Conservation (phyloP, 2,329 filamentous ascomycete genomes). For the Arthrobotrys megalospora region DNA sequence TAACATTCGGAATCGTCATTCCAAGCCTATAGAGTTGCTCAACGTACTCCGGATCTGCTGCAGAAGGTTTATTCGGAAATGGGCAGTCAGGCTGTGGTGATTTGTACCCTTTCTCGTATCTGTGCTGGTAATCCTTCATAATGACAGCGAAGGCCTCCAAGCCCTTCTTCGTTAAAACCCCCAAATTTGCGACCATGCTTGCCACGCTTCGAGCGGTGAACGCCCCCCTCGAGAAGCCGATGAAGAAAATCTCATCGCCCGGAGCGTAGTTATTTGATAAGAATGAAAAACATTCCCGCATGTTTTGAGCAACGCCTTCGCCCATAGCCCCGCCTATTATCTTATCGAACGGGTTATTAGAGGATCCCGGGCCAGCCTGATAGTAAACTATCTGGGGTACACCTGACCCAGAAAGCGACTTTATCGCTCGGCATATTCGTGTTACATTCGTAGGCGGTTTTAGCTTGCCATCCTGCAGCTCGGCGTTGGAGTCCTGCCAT, state of each 20-base stretch:
- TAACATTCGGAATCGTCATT: constrained; percentile 66
- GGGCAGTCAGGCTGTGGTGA: constrained; percentile 52
- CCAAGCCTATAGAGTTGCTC: constrained; percentile 53
- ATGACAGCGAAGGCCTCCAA: constrained; percentile 73
- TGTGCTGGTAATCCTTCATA: constrained; percentile 70
- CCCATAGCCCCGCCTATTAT: constrained; percentile 62
- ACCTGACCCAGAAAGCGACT: constrained; percentile 70
- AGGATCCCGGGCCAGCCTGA: constrained; percentile 74
- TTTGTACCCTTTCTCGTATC: constrained; percentile 54
- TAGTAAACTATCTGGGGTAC: constrained; percentile 75
- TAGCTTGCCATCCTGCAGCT: constrained; percentile 57
- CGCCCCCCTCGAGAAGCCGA: constrained; percentile 74
- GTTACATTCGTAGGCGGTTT: constrained; percentile 71
- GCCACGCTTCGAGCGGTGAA: constrained; percentile 74
- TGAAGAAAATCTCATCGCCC: constrained; percentile 73
- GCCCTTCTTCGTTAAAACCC: constrained; percentile 72
- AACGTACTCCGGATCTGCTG: constrained; percentile 48
- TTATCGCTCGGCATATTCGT: constrained; percentile 74
- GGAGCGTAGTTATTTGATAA: constrained; percentile 75
- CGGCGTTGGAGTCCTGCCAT: constrained; percentile 63
- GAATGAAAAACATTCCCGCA: constrained; percentile 76
- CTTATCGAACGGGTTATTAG: constrained; percentile 43
- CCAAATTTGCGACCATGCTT: constrained; percentile 72
- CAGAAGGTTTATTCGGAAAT: constrained; percentile 43
- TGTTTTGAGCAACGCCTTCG: constrained; percentile 66